Base-by-base conservation (phyloP, 768 basidiomycete genomes). In the Leccinum rimulosum region DNA sequence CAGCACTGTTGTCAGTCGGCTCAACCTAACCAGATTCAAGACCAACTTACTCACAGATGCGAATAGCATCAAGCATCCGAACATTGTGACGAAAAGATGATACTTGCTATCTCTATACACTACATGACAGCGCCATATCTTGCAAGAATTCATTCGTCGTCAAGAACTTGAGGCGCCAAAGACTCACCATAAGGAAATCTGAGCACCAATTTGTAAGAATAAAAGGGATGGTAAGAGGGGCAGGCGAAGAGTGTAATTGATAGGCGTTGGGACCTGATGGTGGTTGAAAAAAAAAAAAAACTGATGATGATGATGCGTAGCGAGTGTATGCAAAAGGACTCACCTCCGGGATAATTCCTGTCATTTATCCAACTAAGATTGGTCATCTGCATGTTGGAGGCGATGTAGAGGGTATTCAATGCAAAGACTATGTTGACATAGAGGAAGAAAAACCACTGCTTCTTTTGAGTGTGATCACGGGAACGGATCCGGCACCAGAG, bases 111-210 rank as follows among this genome's bases (percentile, higher is more conserved):
- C 66, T 64, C 59, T 65, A 56, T 73, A 73, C 30, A 73, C 71
- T 43, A 73, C 68, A 9, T 68, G 56, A 48, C 71, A 74, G 8
- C 72, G 69, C 72, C 72, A 73, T 58, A 74, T 62, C 72, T 73
- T 53, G 40, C 0, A 19, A 33, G n/a, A 9, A 47, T 68, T 8
- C 38, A 36, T 43, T 30, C 19, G 35, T 14, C 25, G 12, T 50
- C 4, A 27, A 33, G n/a, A 48, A 48, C 22, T 40, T 40, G 12
- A 25, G 43, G 27, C 33, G 15, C 52, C 2, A 17, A 40, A 40
- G n/a, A 40, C 66, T 61, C 38, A 73, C 73, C 73, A 73, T 72
- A 4, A 73, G 53, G 8, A 61, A 55, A 33, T 73, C 68, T 35
- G 70, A 66, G 10, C 62, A 70, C 72, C 72, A 73, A 45, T 74